Evolutionary conservation across 2,329 filamentous ascomycete species (phyloP), one percentile per base, ranked within the genome.

Genomic region (Paraconiothyrium sp.): DNA sequence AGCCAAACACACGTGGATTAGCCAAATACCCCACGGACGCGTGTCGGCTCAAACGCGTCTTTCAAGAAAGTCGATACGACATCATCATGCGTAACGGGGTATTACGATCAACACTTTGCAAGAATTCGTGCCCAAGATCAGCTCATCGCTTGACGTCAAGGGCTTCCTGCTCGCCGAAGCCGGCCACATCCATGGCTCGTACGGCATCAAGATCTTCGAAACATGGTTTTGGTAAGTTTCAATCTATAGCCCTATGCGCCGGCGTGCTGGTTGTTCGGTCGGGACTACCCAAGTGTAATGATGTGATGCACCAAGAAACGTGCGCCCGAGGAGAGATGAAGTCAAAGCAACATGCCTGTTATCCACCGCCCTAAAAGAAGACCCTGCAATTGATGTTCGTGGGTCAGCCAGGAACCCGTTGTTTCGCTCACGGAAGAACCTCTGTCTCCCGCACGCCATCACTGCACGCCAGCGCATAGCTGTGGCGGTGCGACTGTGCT

Each of bases 91-190:
- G 57, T 35, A 50, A 57, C 48, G 22, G 43, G 14, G 57, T 61
- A 75, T 75, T 73, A 62, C 58, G 72, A 75, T 75, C 69, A 65
- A 68, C 72, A 59, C 46, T 56, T 57, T 50, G 58, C 39, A 24
- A 60, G 62, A 57, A 54, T 66, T 66, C 34, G 59, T 63, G 61
- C 65, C 67, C 62, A 72, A 69, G 65, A 75, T 71, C 72, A 66
- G 56, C 68, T 57, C 56, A 60, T 64, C 65, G 59, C 59, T 57
- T 64, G 62, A 61, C 62, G 57, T 67, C 63, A 62, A 66, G 39
- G 67, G 60, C 61, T 58, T 66, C 60, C 54, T 63, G 58, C 59
- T 64, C 63, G 60, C 65, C 61, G 61, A 61, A 55, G 46, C 56
- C 54, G 57, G 65, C 58, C 60, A 51, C 47, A 47, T 50, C 57